Evolutionary conservation across 139 green algal species (phyloP).

Genomic region (Chlamydomonas eustigma): DNA sequence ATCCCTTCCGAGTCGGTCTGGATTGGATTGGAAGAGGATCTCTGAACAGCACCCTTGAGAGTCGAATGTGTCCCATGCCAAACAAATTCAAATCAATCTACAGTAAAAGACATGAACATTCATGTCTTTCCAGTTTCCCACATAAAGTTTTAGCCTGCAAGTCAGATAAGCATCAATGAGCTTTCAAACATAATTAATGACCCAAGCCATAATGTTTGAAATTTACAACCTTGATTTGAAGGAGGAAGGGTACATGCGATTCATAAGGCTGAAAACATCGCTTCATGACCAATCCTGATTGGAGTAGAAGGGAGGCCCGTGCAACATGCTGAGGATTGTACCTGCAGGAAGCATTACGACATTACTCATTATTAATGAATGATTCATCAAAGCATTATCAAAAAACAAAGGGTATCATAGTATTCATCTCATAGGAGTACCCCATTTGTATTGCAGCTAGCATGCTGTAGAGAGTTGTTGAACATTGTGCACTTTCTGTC

Average conservation of each 20-base stretch:
- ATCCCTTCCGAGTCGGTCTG: neutral
- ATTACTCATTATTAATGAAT: neutral
- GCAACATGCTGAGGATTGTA: constrained; percentile 72
- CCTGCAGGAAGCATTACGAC: constrained; percentile 29
- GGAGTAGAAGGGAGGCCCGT: constrained; percentile 53
- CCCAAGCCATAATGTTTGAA: too few species aligned
- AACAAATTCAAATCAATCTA: constrained; percentile 90
- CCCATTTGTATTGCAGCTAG: too few species aligned
- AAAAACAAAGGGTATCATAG: too few species aligned
- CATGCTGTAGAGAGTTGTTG: too few species aligned
- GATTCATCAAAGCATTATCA: too few species aligned
- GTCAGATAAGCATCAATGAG: neutral
- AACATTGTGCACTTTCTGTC: too few species aligned
- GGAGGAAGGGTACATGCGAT: constrained; percentile 87
- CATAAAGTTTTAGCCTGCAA: neutral
- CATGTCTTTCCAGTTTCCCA: neutral
- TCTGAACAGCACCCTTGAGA: constrained; percentile 61
- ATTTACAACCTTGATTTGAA: constrained; percentile 94
- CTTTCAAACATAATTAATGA: too few species aligned
- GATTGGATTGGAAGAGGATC: constrained; percentile 24
- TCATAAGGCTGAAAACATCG: constrained; percentile 82
- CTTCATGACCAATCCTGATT: constrained; percentile 69
- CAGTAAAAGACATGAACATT: neutral
- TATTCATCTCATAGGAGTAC: too few species aligned
- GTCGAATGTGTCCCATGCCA: constrained; percentile 76